Conservation (phyloP, 1,139 yeast species). For the Candida labiduridarum region DNA sequence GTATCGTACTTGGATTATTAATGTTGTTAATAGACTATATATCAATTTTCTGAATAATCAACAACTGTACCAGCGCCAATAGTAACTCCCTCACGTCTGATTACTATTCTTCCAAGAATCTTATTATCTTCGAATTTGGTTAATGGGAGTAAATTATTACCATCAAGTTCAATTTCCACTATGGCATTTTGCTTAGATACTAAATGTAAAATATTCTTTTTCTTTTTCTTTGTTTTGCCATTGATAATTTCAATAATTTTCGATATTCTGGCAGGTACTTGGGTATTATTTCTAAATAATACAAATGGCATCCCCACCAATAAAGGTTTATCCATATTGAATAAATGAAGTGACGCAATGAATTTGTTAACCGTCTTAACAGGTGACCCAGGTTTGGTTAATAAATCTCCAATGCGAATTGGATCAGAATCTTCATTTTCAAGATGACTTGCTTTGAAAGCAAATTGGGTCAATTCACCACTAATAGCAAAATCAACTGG, state of each 20-base stretch:
- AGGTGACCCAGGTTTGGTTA: constrained; percentile 51
- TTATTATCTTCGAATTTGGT: constrained; percentile 60
- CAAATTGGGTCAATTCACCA: constrained; percentile 71
- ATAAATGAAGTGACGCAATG: constrained; percentile 60
- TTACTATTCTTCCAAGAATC: constrained; percentile 76
- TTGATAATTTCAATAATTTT: constrained; percentile 53
- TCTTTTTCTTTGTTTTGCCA: constrained; percentile 20
- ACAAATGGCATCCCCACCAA: constrained; percentile 83
- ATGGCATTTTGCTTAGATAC: constrained; percentile 72
- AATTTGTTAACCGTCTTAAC: constrained; percentile 55
- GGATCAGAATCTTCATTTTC: constrained; percentile 54
- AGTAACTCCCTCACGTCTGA: constrained; percentile 84
- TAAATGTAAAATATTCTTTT: constrained; percentile 66
- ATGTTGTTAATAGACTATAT: constrained; percentile 65
- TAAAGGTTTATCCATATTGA: constrained; percentile 73
- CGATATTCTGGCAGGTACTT: constrained; percentile 70
- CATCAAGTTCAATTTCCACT: constrained; percentile 66
- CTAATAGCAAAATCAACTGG: constrained; percentile 52
- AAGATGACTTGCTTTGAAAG: constrained; percentile 49
- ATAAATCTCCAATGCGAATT: constrained; percentile 67
- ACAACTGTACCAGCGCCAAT: constrained; percentile 81
- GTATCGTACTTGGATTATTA: constrained; percentile 63
- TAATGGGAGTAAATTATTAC: constrained; percentile 60
- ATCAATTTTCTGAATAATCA: constrained; percentile 25
- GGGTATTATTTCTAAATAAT: constrained; percentile 78